A percentile compares a stretch with the other conserved stretches of the same genome.
phyloP scores from a whole-genome alignment of 495 filamentous ascomycete species.

The Copromyces sp. region DNA sequence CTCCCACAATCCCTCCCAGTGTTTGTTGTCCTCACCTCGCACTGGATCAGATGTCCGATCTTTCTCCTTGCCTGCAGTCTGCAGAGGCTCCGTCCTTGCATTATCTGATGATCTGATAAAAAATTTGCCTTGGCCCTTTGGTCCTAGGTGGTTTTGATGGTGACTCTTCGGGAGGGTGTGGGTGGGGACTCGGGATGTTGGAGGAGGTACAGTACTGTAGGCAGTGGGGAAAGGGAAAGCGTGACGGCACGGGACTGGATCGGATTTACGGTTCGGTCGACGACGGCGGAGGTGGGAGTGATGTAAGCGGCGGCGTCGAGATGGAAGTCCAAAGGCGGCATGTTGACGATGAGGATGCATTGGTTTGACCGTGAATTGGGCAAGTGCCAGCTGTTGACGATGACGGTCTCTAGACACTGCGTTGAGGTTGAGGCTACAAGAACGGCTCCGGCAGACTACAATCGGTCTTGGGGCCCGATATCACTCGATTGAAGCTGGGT shows the following conservation, averaged over 20 bases:
- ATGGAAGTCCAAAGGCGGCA: neutral
- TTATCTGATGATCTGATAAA: slow-evolving; percentile 21
- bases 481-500: neutral
- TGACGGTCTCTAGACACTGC: neutral
- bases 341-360: neutral
- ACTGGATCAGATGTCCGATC: neutral
- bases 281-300: neutral
- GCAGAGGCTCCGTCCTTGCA: neutral
- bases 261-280: neutral
- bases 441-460: neutral
- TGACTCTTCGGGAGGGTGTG: neutral
- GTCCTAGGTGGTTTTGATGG: neutral
- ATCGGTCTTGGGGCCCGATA: neutral
- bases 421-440: neutral
- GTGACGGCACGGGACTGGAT: neutral
- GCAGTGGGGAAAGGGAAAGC: neutral
- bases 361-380: neutral
- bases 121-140: neutral
- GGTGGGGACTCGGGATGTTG: neutral
- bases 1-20: neutral
- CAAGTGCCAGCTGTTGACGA: neutral
- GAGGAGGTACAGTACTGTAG: too few species aligned
- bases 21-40: neutral
- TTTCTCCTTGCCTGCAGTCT: neutral
- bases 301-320: neutral